phyloP scores from a whole-genome alignment of 164 flowering plant species.

The Aristolochia fimbriata region DNA sequence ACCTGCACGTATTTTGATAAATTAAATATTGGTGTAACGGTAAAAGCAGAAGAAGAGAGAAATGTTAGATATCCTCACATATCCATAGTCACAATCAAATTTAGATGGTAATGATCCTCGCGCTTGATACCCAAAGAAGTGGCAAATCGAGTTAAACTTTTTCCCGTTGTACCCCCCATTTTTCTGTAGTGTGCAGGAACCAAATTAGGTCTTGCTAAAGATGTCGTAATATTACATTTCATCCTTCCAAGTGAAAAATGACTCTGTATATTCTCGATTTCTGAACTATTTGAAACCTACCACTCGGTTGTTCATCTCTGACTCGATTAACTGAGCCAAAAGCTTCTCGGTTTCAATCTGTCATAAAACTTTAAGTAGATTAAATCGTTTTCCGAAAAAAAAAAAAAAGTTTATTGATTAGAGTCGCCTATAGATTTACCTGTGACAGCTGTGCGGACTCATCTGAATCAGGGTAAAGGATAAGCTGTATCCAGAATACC shows the following conservation, averaged over 20 bases:
- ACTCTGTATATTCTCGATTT: not conserved
- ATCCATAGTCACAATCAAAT: constrained; percentile 23
- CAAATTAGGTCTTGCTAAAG: not conserved
- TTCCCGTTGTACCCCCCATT: constrained; percentile 17
- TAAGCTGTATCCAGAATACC: constrained; percentile 9
- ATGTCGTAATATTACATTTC: not conserved
- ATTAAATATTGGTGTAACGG: not conserved
- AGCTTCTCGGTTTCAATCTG: constrained; percentile 94
- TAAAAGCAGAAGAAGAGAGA: not conserved
- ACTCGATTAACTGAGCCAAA: constrained; percentile 78
- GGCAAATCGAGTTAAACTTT: constrained; percentile 22
- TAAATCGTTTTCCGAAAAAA: not conserved
- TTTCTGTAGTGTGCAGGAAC: constrained; percentile 5
- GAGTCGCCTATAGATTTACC: constrained; percentile 4
- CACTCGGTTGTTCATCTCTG: constrained; percentile 63
- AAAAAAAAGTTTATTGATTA: not conserved
- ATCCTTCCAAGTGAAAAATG: not conserved
- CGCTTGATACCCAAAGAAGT: constrained; percentile 23
- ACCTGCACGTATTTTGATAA: constrained; percentile 10
- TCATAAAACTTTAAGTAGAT: not conserved
- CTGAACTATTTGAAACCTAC: constrained; percentile 22
- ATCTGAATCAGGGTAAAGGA: constrained; percentile 18
- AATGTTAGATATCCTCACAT: constrained; percentile 6
- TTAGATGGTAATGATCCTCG: constrained; percentile 22
- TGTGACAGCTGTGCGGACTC: constrained; percentile 19